These are phyloP conservation scores for Fusarium sp. DNA, from an alignment of 2,329 filamentous ascomycete species.

Conservation along the genomic window DNA sequence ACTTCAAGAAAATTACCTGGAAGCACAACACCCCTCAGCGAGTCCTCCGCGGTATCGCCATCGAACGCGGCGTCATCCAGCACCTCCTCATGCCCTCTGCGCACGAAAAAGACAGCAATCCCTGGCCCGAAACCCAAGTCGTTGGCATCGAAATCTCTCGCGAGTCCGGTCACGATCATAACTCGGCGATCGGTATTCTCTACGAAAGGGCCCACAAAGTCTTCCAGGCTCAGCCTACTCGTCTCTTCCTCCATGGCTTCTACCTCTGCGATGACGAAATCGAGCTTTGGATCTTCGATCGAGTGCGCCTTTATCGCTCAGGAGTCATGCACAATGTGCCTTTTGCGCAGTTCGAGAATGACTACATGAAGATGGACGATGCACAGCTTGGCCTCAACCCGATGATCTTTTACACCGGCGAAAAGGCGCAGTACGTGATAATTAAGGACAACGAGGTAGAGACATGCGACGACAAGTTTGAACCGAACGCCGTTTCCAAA, in stretches of 20 bases:
- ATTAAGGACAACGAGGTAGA: background rate
- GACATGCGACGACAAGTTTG: background rate
- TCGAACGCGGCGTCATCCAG: background rate
- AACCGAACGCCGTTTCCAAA: background rate
- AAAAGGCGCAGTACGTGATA: background rate
- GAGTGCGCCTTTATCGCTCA: background rate
- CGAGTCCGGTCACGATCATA: background rate
- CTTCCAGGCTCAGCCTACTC: background rate
- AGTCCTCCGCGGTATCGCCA: background rate
- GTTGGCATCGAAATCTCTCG: background rate
- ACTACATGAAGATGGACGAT: conserved; percentile 3
- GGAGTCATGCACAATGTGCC: background rate
- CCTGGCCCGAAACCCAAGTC: conserved; percentile 3
- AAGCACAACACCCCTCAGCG: background rate
- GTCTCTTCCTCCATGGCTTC: conserved; percentile 4
- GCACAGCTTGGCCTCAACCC: background rate
- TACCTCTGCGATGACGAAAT: background rate
- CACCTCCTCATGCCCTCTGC: background rate
- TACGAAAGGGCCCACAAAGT: background rate
- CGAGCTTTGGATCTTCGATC: conserved; percentile 9
- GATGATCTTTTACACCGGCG: background rate
- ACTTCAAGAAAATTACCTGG: background rate
- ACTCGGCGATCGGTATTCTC: background rate
- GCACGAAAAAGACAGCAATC: background rate
- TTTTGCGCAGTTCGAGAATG: background rate